Evolutionary conservation across 2,329 filamentous ascomycete species (phyloP), one percentile per base, ranked within the genome.

Genomic region (Daldinia eschscholtzii): DNA sequence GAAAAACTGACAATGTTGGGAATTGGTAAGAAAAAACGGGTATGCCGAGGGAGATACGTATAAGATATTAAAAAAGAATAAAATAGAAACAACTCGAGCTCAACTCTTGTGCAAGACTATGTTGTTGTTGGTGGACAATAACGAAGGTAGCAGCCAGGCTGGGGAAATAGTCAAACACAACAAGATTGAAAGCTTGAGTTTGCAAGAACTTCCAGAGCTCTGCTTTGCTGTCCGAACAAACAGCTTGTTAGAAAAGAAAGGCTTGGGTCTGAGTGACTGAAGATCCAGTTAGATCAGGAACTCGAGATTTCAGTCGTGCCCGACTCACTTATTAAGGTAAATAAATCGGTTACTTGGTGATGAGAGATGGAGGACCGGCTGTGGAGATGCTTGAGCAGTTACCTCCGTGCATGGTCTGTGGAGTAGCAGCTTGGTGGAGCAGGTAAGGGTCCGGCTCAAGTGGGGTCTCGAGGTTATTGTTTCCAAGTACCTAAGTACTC

Each of bases 151-250:
- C 70, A 73, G 62, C 65, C 44, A 67, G 66, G 53, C 46, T 15
- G 37, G 41, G 41, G n/a, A 59, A 53, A 67, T 62, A 35, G 53
- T 52, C 55, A 52, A 53, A 65, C 75, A 58, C 52, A 56, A 68
- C 65, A 66, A 70, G 65, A 69, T 62, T 67, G 57, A 61, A 61
- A 71, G 61, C 28, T 42, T n/a, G 53, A 57, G 15, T 42, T 76
- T 76, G 73, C 74, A 71, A 77, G 80, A 83, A 81, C 83, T 85
- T 79, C 83, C 83, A 80, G 84, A 85, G 84, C 81, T 83, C 79
- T 81, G 81, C 78, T 79, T 78, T 75, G 72, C 73, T 71, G 71
- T 46, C 64, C 37, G 37, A 53, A 64, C 65, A 57, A 67, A 71
- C 68, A 68, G 53, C 64, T 65, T 66, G 67, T 70, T 70, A 74